Evolutionary conservation across 129 eudicot species (phyloP).

Genomic region (Calendula officinalis): DNA sequence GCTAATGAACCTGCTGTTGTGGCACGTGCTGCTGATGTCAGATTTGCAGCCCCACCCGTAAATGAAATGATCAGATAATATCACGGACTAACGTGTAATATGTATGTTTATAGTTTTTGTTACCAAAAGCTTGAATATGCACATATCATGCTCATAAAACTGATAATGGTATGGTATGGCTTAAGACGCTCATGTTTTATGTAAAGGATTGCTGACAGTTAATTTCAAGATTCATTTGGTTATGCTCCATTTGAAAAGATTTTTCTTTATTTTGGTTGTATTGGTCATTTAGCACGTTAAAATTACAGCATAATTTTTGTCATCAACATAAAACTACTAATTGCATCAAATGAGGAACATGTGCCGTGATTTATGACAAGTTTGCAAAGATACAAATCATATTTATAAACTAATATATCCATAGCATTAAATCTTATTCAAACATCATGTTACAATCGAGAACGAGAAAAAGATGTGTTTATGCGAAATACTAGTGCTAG

Average conservation of each 20-base stretch:
- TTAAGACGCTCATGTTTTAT: slow-evolving; percentile 7
- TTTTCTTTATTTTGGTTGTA: neutral
- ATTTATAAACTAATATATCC: too few relatives aligned
- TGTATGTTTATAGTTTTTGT: slow-evolving; percentile 4
- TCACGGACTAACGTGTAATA: slow-evolving; percentile 3
- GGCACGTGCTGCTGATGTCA: slow-evolving; percentile 73
- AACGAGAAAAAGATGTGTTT: too few relatives aligned
- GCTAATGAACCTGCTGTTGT: slow-evolving; percentile 85
- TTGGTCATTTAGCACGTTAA: neutral
- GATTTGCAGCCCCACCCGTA: slow-evolving; percentile 86
- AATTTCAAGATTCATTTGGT: neutral
- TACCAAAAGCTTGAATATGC: slow-evolving; percentile 13
- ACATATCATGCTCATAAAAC: slow-evolving; percentile 4
- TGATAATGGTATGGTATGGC: neutral
- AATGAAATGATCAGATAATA: slow-evolving; percentile 42
- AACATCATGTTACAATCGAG: too few relatives aligned
- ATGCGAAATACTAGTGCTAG: too few relatives aligned
- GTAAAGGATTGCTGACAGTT: slow-evolving; percentile 11
- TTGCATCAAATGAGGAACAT: too few relatives aligned
- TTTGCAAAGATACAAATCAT: too few relatives aligned
- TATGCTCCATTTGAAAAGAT: neutral
- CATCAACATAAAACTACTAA: too few relatives aligned
- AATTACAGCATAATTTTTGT: too few relatives aligned
- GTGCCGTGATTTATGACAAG: too few relatives aligned
- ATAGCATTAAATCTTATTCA: too few relatives aligned